Conservation (phyloP, 805 yeast genomes). For the Kockiozyma suomiensis region DNA sequence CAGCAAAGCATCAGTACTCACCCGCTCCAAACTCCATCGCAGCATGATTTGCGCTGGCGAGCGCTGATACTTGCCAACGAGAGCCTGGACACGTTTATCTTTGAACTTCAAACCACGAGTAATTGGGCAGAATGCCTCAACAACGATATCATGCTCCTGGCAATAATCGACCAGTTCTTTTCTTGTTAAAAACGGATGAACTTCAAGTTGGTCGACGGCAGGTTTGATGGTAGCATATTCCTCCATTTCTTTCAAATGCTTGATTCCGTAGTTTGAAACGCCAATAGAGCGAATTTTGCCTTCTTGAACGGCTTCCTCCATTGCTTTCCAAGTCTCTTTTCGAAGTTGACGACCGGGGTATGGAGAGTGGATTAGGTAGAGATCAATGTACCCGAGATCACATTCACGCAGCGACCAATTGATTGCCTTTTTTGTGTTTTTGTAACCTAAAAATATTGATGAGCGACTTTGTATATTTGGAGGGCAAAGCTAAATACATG, state of each 20-base stretch:
- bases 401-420: constrained; percentile 54
- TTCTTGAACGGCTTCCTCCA: constrained; percentile 68
- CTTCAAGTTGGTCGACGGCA: constrained; percentile 78
- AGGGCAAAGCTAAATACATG: background rate
- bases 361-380: constrained; percentile 64
- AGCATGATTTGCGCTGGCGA: constrained; percentile 65
- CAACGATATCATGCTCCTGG: constrained; percentile 54
- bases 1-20: background rate
- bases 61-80: constrained; percentile 55
- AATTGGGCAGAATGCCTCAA: constrained; percentile 82
- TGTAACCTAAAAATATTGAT: constrained; percentile 45
- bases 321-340: constrained; percentile 67
- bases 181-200: constrained; percentile 81
- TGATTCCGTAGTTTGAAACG: constrained; percentile 70
- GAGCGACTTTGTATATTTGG: constrained; percentile 36
- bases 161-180: constrained; percentile 64
- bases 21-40: constrained; percentile 60
- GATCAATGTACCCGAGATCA: constrained; percentile 61
- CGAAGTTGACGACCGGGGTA: constrained; percentile 50
- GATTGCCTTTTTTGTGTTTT: constrained; percentile 62
- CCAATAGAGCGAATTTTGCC: constrained; percentile 69
- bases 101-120: constrained; percentile 47
- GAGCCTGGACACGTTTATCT: constrained; percentile 42
- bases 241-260: constrained; percentile 59
- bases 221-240: constrained; percentile 53